phyloP scores from a whole-genome alignment of 306 rosid genomes.

The Trifolium repens region DNA sequence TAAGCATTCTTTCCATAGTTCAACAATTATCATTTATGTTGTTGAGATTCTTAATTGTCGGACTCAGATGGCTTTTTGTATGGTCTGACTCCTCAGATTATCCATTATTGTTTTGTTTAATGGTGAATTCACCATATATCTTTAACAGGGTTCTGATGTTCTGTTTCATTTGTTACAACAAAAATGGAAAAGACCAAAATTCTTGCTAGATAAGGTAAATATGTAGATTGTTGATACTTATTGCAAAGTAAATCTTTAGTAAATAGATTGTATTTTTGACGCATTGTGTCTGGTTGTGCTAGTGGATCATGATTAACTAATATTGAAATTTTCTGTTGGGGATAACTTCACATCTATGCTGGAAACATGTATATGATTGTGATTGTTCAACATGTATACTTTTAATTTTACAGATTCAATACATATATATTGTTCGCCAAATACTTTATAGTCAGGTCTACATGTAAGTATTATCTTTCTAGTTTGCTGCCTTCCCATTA shows the following conservation, averaged over 20 bases:
- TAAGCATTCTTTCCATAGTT: conserved; percentile 11
- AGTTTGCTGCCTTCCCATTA: too few relatives aligned
- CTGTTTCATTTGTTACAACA: neutral
- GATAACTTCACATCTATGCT: conserved; percentile 12
- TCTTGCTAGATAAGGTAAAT: conserved; percentile 18
- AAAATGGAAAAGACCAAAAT: neutral
- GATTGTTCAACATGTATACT: neutral
- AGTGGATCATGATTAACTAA: conserved; percentile 20
- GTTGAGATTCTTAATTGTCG: conserved; percentile 19
- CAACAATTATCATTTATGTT: conserved; percentile 18
- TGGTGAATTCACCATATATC: neutral
- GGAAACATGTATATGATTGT: conserved; percentile 16
- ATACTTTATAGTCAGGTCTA: too few relatives aligned
- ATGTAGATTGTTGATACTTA: neutral
- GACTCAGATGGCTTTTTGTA: neutral
- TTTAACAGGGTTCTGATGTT: conserved; percentile 11
- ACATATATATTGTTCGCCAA: too few relatives aligned
- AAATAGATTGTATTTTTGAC: neutral
- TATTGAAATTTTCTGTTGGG: neutral
- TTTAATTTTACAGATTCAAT: neutral
- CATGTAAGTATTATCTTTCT: too few relatives aligned
- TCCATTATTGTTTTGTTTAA: neutral
- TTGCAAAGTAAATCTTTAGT: neutral
- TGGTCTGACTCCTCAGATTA: conserved; percentile 1
- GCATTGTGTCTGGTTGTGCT: neutral